Conservation (phyloP, 2,329 filamentous ascomycete genomes). For the Colletotrichum lupini region DNA sequence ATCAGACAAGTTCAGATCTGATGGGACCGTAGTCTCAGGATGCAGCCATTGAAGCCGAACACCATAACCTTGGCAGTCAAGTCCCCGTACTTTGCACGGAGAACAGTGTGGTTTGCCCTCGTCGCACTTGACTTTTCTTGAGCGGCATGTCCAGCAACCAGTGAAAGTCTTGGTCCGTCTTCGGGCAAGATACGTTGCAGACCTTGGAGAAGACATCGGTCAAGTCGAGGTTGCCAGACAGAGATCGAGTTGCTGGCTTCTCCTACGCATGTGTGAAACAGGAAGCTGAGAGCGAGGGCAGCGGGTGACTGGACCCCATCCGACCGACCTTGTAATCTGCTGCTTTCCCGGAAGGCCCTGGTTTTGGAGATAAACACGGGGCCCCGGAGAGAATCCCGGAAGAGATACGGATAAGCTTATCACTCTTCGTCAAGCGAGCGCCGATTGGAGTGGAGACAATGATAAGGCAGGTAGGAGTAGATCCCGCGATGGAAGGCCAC, state of each 20-base stretch:
- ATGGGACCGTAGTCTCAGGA: constrained; percentile 9
- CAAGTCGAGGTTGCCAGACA: neutral
- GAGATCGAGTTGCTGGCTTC: neutral
- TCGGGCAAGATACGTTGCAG: neutral
- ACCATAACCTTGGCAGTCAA: constrained; percentile 46
- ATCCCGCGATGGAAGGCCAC: neutral
- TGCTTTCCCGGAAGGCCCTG: neutral
- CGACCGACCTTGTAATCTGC: neutral
- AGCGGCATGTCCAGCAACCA: constrained; percentile 50
- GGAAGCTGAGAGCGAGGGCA: neutral
- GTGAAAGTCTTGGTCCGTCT: constrained; percentile 43
- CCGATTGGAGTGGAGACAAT: neutral
- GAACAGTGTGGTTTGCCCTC: constrained; percentile 44
- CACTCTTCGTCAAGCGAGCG: neutral
- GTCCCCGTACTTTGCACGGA: constrained; percentile 42
- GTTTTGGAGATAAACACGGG: neutral
- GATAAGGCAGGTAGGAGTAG: neutral
- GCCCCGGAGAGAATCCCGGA: neutral
- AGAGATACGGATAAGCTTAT: neutral
- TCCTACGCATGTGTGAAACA: neutral
- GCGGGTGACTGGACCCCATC: neutral
- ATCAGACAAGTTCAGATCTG: neutral
- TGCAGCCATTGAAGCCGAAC: constrained; percentile 44
- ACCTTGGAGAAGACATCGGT: neutral
- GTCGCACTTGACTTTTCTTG: constrained; percentile 47